Evolutionary conservation across 2,329 filamentous ascomycete species (phyloP), one percentile per base, ranked within the genome.

Genomic region (Colletotrichum godetiae): DNA sequence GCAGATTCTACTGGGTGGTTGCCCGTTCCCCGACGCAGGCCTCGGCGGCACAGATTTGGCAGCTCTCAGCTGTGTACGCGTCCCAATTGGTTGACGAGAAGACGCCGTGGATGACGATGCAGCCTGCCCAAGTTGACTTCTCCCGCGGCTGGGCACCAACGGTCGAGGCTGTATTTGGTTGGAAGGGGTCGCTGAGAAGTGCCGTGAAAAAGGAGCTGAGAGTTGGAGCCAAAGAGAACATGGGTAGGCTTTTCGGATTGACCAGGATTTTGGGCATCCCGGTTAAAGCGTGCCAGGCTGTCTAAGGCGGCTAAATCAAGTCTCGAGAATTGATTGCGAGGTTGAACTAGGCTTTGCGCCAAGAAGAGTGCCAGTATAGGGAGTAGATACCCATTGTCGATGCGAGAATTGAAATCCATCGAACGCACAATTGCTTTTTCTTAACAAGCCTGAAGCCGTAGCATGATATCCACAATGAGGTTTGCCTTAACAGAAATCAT

Each of bases 1-100:
- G 78, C 53, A 72, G 71, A 12, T 64, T 81, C 5, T 81, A 79
- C 74, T 81, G 80, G 80, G 65, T 33, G 29, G 56, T 75, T 2
- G 49, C 68, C 4, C 37, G 52, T 5, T 56, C 42, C 19, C 31
- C 27, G 31, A 10, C 15, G 27, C 56, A 52, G 15, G 49, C 33
- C 4, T 67, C 27, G n/a, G 68, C 72, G 12, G 68, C 57, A 5
- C 61, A 63, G 3, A 31, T 72, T 0, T 22, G 59, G 13, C 67
- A 63, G 27, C 56, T 70, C 22, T 76, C 74, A 5, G 37, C 24
- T 19, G 67, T 42, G 3, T 72, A 72, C n/a, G 66, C 67, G 22
- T 72, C 74, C 12, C 13, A 65, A 31, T 4, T 12, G n/a, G 65
- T 67, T 0, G 70, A 29, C 37, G 67, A 22, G n/a, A 56, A 60